phyloP scores from a whole-genome alignment of 345 rosid species.

The Heritiera fomes region DNA sequence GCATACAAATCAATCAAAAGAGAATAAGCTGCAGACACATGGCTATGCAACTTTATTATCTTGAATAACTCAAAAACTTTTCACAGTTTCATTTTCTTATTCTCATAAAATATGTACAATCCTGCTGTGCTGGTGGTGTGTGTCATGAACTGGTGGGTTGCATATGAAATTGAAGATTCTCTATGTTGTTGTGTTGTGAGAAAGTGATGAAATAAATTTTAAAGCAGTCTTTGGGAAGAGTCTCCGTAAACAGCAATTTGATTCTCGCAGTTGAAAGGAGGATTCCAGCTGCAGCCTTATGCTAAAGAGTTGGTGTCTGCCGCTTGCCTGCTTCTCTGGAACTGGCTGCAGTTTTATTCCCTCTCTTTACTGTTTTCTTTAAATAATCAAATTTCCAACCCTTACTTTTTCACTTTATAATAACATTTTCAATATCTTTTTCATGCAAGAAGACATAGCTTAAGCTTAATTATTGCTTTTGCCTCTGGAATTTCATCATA shows the following conservation, averaged over 20 bases:
- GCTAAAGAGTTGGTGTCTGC: constrained; percentile 20
- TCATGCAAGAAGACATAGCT: background rate
- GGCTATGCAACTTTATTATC: constrained; percentile 13
- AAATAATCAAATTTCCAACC: background rate
- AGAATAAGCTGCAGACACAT: constrained; percentile 6
- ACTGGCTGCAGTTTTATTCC: constrained; percentile 17
- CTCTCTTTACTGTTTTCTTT: background rate
- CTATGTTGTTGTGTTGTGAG: constrained; percentile 23
- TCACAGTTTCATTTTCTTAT: constrained; percentile 17
- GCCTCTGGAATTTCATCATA: background rate
- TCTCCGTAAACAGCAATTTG: constrained; percentile 35
- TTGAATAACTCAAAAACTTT: constrained; percentile 29
- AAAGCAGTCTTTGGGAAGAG: constrained; percentile 37
- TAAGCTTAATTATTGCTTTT: background rate
- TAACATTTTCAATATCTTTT: background rate
- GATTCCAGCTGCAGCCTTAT: constrained; percentile 43
- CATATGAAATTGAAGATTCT: constrained; percentile 33
- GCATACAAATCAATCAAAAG: background rate
- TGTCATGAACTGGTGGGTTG: constrained; percentile 20
- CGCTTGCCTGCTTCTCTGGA: constrained; percentile 20
- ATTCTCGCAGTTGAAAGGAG: constrained; percentile 36
- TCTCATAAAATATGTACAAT: background rate
- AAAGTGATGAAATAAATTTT: constrained; percentile 32
- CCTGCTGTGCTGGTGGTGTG: background rate
- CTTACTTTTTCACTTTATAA: background rate